Conservation (phyloP, 2,329 filamentous ascomycete species). For the Fusarium mundagurra region DNA sequence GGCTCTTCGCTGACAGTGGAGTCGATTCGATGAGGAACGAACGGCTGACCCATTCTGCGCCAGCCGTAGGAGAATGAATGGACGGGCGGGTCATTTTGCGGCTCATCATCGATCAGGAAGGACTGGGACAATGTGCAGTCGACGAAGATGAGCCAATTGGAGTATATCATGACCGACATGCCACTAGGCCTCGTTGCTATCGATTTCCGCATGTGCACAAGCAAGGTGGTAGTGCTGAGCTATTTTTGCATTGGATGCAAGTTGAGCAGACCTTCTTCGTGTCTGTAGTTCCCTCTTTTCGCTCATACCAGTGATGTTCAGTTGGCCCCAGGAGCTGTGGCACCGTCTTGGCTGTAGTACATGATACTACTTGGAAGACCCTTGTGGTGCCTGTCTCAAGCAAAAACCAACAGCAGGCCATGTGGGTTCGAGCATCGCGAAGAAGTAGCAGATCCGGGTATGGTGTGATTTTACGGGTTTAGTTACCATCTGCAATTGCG, state of each 20-base stretch:
- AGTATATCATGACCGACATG: slow-evolving; percentile 41
- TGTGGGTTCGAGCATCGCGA: slow-evolving; percentile 37
- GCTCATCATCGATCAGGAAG: slow-evolving; percentile 34
- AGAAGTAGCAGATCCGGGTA: slow-evolving; percentile 30
- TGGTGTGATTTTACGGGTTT: slow-evolving; percentile 42
- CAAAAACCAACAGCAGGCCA: slow-evolving; percentile 33
- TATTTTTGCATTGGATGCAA: slow-evolving; percentile 38
- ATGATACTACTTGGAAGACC: slow-evolving; percentile 33
- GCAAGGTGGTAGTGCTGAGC: slow-evolving; percentile 34
- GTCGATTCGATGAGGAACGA: slow-evolving; percentile 20
- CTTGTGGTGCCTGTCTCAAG: slow-evolving; percentile 26
- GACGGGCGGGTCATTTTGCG: slow-evolving; percentile 37
- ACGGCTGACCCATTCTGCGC: slow-evolving; percentile 32
- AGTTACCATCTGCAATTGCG: slow-evolving; percentile 31
- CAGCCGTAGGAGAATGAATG: slow-evolving; percentile 19
- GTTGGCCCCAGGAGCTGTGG: slow-evolving; percentile 32
- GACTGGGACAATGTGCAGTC: slow-evolving; percentile 7
- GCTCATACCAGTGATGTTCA: slow-evolving; percentile 30
- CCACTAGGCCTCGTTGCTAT: slow-evolving; percentile 36
- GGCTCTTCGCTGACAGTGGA: slow-evolving; percentile 36
- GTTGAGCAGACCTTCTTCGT: slow-evolving; percentile 27
- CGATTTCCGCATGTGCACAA: slow-evolving; percentile 30
- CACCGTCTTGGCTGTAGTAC: slow-evolving; percentile 37
- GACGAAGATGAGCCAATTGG: slow-evolving; percentile 34
- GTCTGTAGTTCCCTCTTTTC: slow-evolving; percentile 30